Percentiles rank a stretch among this genome's conserved stretches.
phyloP scores from a whole-genome alignment of 352 stramenopile species.

The Phytopythium chamaehyphon region DNA sequence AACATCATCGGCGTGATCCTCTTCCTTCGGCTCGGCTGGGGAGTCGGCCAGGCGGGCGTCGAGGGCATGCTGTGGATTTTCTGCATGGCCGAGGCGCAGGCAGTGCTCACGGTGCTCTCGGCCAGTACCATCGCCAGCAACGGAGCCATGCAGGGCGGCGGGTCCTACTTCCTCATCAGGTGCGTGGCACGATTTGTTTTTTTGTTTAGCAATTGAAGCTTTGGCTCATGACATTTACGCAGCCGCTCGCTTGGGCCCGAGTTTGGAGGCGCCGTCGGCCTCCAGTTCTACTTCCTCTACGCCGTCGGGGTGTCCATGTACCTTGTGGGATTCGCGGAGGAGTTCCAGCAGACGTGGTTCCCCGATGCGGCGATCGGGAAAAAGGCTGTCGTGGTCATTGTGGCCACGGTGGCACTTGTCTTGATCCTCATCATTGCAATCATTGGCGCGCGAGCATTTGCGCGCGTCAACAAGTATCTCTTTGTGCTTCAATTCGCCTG shows the following conservation, averaged over 20 bases:
- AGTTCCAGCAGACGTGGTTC: constrained; percentile 55
- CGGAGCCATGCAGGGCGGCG: constrained; percentile 66
- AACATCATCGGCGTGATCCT: constrained; percentile 91
- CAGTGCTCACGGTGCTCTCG: constrained; percentile 73
- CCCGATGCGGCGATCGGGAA: constrained; percentile 28
- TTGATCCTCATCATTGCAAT: constrained; percentile 50
- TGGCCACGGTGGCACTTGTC: constrained; percentile 40
- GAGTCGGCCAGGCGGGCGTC: constrained; percentile 77
- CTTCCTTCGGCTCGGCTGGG: constrained; percentile 85
- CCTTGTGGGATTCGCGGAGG: constrained; percentile 74
- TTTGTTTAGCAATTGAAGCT: too few relatives aligned
- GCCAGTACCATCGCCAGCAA: constrained; percentile 87
- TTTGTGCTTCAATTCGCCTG: constrained; percentile 65
- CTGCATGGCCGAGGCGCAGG: constrained; percentile 52
- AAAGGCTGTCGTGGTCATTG: constrained; percentile 40
- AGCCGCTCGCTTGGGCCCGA: constrained; percentile 74
- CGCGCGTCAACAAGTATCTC: constrained; percentile 72
- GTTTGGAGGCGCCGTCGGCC: constrained; percentile 83
- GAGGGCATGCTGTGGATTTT: constrained; percentile 75
- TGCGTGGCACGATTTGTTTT: too few relatives aligned
- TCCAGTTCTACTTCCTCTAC: constrained; percentile 89
- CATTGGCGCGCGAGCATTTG: constrained; percentile 66
- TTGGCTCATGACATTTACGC: constrained; percentile 9
- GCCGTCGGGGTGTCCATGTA: constrained; percentile 72
- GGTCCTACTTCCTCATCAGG: constrained; percentile 62